Base-by-base conservation (phyloP, 2,329 filamentous ascomycete genomes). In the Colletotrichum sp. region DNA sequence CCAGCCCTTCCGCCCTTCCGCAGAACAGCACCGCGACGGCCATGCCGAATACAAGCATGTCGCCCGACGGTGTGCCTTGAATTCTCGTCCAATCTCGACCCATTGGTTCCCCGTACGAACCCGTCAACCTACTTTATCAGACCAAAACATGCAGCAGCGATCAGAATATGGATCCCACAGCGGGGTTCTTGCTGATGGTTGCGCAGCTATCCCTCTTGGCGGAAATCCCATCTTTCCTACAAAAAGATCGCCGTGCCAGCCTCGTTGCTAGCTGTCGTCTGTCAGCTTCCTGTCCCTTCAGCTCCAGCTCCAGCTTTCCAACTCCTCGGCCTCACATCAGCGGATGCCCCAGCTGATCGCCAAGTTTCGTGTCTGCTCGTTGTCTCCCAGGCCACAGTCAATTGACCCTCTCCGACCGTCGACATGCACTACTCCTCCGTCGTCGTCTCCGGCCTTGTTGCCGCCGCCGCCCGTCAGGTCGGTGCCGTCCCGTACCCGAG, bases 341-440 rank as follows among this genome's bases (percentile, higher is more conserved):
- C 58, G 12, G 28, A n/a, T 52, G 1, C 18, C 36, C 30, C 10
- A 52, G 61, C 56, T 58, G 76, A 68, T 39, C 36, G 25, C 52
- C 64, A 18, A 18, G 60, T 36, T 61, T 16, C 28, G 28, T 43
- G 71, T 18, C 69, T 52, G 27, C 36, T 70, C 8, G 66, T 71
- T 32, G 39, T 68, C 15, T 18, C 28, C 15, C n/a, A 52, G 12
- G 13, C 28, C 52, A 22, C 30, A 18, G 48, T 39, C 66, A 60
- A 66, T 27, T 32, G 16, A 72, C 52, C 5, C 58, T 18, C 39
- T 5, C 22, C 18, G 18, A 32, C 36, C 48, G 55, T 43, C 76
- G 78, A 73, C 25, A 86, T 86, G 84, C 83, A 80, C 68, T 77
- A 84, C 78, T 79, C 79, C 28, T 74, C 79, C 18, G 72, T 81